Evolutionary conservation across 2,329 filamentous ascomycete genomes (phyloP).

Genomic region (Botryosphaeria dothidea): DNA sequence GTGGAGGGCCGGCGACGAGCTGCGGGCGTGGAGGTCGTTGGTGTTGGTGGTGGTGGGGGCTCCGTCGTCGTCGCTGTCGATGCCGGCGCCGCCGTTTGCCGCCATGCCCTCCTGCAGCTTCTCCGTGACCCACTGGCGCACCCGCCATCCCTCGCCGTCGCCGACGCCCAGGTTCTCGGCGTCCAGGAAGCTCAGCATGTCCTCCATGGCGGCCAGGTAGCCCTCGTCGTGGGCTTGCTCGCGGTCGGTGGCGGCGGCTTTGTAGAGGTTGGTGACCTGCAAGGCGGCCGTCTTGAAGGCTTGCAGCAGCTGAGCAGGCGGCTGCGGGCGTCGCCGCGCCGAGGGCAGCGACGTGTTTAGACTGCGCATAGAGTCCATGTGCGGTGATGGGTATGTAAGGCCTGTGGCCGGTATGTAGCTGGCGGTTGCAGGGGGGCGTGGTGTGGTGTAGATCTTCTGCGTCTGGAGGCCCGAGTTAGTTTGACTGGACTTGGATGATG

Average conservation of each 20-base stretch:
- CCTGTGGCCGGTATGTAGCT: not conserved
- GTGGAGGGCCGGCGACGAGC: conserved; percentile 60
- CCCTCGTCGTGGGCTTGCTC: conserved; percentile 75
- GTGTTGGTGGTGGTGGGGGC: conserved; percentile 25
- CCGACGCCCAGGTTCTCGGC: conserved; percentile 74
- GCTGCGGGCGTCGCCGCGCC: conserved; percentile 34
- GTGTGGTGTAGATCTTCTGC: not conserved
- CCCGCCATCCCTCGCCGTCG: conserved; percentile 73
- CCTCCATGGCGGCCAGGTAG: conserved; percentile 92
- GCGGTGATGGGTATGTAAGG: not conserved
- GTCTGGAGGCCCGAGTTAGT: conserved; percentile 3
- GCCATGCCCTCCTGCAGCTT: conserved; percentile 59
- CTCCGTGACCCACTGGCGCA: conserved; percentile 69
- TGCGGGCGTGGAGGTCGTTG: conserved; percentile 56
- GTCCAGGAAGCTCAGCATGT: conserved; percentile 83
- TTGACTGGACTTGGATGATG: not conserved
- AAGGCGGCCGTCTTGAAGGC: conserved; percentile 91
- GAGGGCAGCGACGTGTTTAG: conserved; percentile 42
- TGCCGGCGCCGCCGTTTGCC: conserved; percentile 41
- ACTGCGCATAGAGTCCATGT: conserved; percentile 44
- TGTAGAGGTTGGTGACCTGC: conserved; percentile 95
- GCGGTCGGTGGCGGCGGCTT: conserved; percentile 79
- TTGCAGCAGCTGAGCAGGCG: conserved; percentile 63
- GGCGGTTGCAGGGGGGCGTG: not conserved
- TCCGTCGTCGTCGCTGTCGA: conserved; percentile 67